Evolutionary conservation across 352 stramenopile species (phyloP).

Genomic region (Phytophthora nicotianae): DNA sequence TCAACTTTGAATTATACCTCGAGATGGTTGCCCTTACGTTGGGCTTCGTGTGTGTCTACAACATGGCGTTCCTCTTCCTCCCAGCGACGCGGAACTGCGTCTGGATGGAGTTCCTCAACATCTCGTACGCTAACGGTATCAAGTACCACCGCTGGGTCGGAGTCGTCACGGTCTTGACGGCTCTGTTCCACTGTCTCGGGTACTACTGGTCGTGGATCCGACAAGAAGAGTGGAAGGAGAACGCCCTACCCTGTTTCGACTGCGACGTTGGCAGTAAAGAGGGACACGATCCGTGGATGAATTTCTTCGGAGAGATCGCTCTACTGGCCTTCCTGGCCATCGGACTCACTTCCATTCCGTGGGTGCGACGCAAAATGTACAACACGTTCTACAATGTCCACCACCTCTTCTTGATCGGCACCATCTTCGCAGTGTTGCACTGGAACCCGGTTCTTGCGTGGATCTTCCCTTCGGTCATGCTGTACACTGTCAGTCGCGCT

Average conservation of each 20-base stretch:
- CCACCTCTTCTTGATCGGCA: slow-evolving; percentile 51
- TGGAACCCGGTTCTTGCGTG: slow-evolving; percentile 40
- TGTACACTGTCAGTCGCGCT: slow-evolving; percentile 46
- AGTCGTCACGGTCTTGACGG: slow-evolving; percentile 39
- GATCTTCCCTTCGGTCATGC: slow-evolving; percentile 40
- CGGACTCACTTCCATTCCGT: slow-evolving; percentile 44
- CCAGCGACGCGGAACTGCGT: slow-evolving; percentile 47
- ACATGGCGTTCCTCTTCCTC: slow-evolving; percentile 58
- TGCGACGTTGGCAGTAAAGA: slow-evolving; percentile 35
- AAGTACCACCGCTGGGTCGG: slow-evolving; percentile 63
- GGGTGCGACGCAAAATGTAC: slow-evolving; percentile 47
- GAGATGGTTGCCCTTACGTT: slow-evolving; percentile 40
- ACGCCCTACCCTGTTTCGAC: slow-evolving; percentile 50
- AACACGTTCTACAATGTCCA: slow-evolving; percentile 52
- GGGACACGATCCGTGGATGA: slow-evolving; percentile 48
- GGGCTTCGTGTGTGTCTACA: slow-evolving; percentile 51
- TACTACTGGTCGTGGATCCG: slow-evolving; percentile 43
- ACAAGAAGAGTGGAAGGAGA: slow-evolving; percentile 26
- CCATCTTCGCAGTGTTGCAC: slow-evolving; percentile 52
- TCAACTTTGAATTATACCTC: slow-evolving; percentile 35
- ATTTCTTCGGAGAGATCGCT: slow-evolving; percentile 52
- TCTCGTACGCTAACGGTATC: slow-evolving; percentile 56
- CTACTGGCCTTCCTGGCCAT: slow-evolving; percentile 49
- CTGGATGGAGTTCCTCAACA: slow-evolving; percentile 67
- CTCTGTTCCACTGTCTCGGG: slow-evolving; percentile 34